phyloP scores from a whole-genome alignment of 2,329 filamentous ascomycete species.

The Aureobasidium sp. region DNA sequence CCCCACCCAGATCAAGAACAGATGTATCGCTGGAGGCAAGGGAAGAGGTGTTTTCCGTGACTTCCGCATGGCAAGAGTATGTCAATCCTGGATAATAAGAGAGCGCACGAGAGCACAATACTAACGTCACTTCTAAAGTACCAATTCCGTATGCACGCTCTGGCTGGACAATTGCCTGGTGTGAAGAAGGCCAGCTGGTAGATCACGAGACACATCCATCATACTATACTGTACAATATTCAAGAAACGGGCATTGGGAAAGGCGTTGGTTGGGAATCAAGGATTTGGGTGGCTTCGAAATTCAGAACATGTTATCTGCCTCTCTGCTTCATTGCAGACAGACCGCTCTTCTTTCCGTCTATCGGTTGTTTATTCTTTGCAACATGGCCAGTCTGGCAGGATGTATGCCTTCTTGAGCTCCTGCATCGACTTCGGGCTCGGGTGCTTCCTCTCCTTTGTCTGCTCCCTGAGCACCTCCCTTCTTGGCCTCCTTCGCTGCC shows the following conservation, averaged over 20 bases:
- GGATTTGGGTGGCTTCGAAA: slow-evolving; percentile 1
- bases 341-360: not conserved
- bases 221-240: not conserved
- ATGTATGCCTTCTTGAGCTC: slow-evolving; percentile 23
- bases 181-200: slow-evolving; percentile 96
- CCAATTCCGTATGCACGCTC: slow-evolving; percentile 84
- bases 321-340: not conserved
- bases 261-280: slow-evolving; percentile 5
- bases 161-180: slow-evolving; percentile 77
- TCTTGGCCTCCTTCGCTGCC: slow-evolving; percentile 31
- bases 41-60: slow-evolving; percentile 83
- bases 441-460: slow-evolving; percentile 20
- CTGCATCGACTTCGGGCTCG: slow-evolving; percentile 12
- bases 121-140: slow-evolving; percentile 48
- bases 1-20: slow-evolving; percentile 85
- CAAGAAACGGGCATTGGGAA: slow-evolving; percentile 1
- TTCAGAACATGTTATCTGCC: not conserved
- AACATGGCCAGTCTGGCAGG: slow-evolving; percentile 26
- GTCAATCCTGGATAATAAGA: slow-evolving; percentile 29
- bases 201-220: slow-evolving; percentile 1
- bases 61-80: slow-evolving; percentile 84
- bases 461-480: slow-evolving; percentile 17
- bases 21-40: slow-evolving; percentile 88
- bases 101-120: slow-evolving; percentile 18
- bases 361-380: slow-evolving; percentile 3